phyloP scores from a whole-genome alignment of 1,284 basidiomycete genomes.

The Puccinia sorghi region DNA sequence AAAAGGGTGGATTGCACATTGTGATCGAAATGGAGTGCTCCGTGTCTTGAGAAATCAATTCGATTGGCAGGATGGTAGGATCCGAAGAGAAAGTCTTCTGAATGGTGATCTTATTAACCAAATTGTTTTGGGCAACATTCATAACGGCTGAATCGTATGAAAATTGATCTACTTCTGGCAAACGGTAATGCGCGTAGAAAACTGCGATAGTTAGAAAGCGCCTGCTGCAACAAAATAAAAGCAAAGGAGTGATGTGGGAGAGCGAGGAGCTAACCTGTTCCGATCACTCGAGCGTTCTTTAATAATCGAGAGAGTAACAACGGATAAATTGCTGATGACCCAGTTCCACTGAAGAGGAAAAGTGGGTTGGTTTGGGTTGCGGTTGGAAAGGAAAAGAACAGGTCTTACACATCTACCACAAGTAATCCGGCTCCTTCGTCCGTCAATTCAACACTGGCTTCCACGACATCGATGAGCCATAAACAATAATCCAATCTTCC shows the following conservation, averaged over 20 bases:
- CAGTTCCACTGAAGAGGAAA: conserved; percentile 70
- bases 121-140: conserved; percentile 66
- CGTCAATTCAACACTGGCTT: conserved; percentile 18
- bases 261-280: conserved; percentile 65
- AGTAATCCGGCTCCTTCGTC: conserved; percentile 3
- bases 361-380: neutral
- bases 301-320: conserved; percentile 69
- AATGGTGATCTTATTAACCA: conserved; percentile 63
- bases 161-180: conserved; percentile 68
- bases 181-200: neutral
- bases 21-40: conserved; percentile 67
- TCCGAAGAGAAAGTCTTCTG: conserved; percentile 50
- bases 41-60: neutral
- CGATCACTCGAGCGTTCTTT: conserved; percentile 66
- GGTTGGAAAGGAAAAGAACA: neutral
- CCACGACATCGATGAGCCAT: conserved; percentile 40
- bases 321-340: conserved; percentile 85
- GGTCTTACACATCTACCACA: conserved; percentile 17
- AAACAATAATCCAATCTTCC: conserved; percentile 44
- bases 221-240: neutral
- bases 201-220: neutral
- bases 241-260: conserved; percentile 11
- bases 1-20: conserved; percentile 97
- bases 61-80: conserved; percentile 29
- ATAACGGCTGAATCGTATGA: conserved; percentile 65